A percentile compares a stretch with the other conserved stretches of the same genome.
Conservation (phyloP, 179 eudicot species). For the Nepenthes alata region DNA sequence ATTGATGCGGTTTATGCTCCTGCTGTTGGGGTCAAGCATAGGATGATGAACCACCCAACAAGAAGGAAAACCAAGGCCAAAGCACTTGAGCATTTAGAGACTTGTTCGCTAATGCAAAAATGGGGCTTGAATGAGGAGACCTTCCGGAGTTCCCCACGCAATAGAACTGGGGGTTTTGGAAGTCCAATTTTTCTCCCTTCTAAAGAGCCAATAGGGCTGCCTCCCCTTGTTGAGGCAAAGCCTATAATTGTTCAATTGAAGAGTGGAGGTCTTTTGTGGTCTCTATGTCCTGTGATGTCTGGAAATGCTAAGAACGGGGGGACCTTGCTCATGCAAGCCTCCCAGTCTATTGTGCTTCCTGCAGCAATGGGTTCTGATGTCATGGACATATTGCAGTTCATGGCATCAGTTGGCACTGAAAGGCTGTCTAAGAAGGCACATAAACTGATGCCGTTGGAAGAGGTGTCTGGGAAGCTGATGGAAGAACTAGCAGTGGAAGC, state of each 20-base stretch:
- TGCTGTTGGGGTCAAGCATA: constrained; percentile 8
- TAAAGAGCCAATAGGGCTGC: constrained; percentile 35
- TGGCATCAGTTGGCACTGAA: constrained; percentile 26
- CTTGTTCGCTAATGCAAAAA: constrained; percentile 42
- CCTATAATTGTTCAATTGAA: constrained; percentile 33
- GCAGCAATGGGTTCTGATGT: constrained; percentile 24
- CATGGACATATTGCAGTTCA: constrained; percentile 25
- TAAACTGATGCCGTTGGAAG: constrained; percentile 27
- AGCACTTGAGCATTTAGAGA: constrained; percentile 30
- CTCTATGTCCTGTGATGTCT: constrained; percentile 43
- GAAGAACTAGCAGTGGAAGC: constrained; percentile 25
- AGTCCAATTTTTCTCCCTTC: constrained; percentile 56
- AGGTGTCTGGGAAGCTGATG: constrained; percentile 26
- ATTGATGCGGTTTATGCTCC: constrained; percentile 6
- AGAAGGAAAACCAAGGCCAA: constrained; percentile 19
- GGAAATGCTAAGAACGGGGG: constrained; percentile 35
- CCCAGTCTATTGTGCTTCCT: constrained; percentile 27
- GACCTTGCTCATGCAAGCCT: constrained; percentile 29
- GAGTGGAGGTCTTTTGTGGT: constrained; percentile 43
- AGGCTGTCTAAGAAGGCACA: constrained; percentile 16
- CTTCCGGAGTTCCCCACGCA: constrained; percentile 32
- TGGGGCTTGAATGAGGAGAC: constrained; percentile 60
- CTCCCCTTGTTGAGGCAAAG: constrained; percentile 52
- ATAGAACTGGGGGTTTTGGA: constrained; percentile 57
- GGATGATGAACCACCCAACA: constrained; percentile 9